Conservation (phyloP, 140 eudicot genomes). For the Flaveria floridana region DNA sequence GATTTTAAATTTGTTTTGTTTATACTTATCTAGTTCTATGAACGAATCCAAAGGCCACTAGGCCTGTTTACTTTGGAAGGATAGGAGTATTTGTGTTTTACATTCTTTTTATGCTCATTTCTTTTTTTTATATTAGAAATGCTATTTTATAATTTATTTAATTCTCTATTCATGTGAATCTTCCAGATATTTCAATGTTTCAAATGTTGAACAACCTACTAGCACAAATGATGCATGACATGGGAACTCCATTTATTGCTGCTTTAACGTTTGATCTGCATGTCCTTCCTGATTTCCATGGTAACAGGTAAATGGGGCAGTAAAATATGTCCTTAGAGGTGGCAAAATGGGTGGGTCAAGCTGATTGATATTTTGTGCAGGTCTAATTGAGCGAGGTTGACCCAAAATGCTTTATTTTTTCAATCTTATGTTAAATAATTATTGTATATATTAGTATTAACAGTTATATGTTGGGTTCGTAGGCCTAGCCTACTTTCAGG, state of each 20-base stretch:
- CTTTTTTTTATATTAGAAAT: neutral
- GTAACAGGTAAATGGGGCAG: conserved; percentile 68
- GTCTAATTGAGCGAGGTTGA: neutral
- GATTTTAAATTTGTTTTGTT: neutral
- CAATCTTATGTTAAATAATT: neutral
- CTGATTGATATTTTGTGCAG: neutral
- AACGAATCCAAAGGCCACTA: neutral
- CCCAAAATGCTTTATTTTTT: neutral
- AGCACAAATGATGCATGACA: conserved; percentile 52
- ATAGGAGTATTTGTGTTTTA: neutral
- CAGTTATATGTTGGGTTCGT: no score
- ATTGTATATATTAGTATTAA: neutral
- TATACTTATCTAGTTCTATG: neutral
- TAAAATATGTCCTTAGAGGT: conserved; percentile 3
- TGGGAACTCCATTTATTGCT: conserved; percentile 65
- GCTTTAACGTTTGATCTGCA: conserved; percentile 85
- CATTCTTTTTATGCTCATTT: neutral
- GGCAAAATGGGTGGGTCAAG: neutral
- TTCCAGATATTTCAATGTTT: conserved; percentile 72
- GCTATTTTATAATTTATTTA: conserved; percentile 8
- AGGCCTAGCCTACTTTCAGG: no score
- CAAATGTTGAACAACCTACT: conserved; percentile 71
- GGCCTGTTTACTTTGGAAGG: conserved; percentile 7
- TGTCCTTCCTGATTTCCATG: conserved; percentile 94
- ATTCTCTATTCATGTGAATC: conserved; percentile 6